Evolutionary conservation across 2,329 filamentous ascomycete genomes (phyloP), one percentile per base, ranked within the genome.

Genomic region (Cercospora sp.): DNA sequence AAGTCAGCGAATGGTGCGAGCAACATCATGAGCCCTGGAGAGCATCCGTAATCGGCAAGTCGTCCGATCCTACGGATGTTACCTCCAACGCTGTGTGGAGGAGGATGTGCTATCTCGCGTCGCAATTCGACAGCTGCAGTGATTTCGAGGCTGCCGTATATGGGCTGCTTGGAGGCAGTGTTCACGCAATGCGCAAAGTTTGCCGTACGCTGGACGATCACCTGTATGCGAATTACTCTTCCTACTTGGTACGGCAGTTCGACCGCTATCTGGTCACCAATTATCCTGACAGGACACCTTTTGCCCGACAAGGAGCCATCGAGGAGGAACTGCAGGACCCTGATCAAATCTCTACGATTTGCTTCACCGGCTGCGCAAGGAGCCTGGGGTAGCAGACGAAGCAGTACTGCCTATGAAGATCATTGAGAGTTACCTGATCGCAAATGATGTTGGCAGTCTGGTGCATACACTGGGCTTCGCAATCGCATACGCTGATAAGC

Each of bases 101-200:
- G 66, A 89, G 91, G 61, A 91, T 91, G 83, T 94, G 91, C 80
- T 91, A 89, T 77, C 86, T 88, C 21, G 89, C 91, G 62, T 89
- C 90, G 24, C 81, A 80, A 59, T 88, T 91, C 61, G 88, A 89
- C 2, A 88, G 88, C 28, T 87, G 86, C 0, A 89, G 91, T 73
- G 87, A 91, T 62, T 94, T 93, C 75, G 93, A 99, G 80, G 88
- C 89, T 65, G 95, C 94, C 18, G 93, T 97, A 0, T 97, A 97
- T 77, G 94, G 93, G 30, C 82, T 97, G 12, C 85, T 99, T n/a
- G 90, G 91, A 51, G 95, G 95, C 61, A 93, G 97, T 76, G 86
- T 93, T 61, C 82, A 87, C 43, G 91, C 90, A 62, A 92, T 96
- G 10, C 89, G 92, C 76, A 87, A 88, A 71, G 88, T 94, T 45